Evolutionary conservation across 306 rosid genomes (phyloP), one percentile per base, ranked within the genome.

Genomic region (Vigna mungo): DNA sequence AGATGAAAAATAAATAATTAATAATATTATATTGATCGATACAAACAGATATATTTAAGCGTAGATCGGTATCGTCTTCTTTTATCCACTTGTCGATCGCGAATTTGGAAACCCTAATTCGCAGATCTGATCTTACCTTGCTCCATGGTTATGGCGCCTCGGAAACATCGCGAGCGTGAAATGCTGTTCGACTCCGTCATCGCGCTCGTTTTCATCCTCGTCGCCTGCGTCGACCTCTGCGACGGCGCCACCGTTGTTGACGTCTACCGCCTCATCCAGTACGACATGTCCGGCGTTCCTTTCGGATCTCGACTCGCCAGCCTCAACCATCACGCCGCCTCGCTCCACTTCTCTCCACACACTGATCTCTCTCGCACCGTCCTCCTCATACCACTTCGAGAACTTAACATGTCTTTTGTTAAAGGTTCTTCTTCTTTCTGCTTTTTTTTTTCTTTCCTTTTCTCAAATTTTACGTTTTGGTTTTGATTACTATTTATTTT

Each of bases 231-330:
- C 47, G 99, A 93, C 86, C 89, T 96, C 77, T 89, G 99, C 54
- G 97, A 93, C 87, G 98, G 90, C 75, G 99, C 98, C 81, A 87
- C 98, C 10, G 98, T 91, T 48, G 99, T 96, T 66, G 99, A 96
- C 30, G 98, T 96, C 41, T 96, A 92, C 82, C 93, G 98, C 1
- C 87, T 95, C 60, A 95, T 95, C 77, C 99, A 95, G 73, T 95
- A 95, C 78, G 99, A 95, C 71, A 89, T 95, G 80, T 87, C 97
- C 5, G 97, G 97, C 0, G 87, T 77, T 37, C 97, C 97, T 0
- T 89, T 96, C 15, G 99, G 99, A 93, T 96, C 99, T 82, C 98
- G 97, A 16, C 89, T 93, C 47, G 98, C 99, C 36, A 80, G 84
- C 10, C 93, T 96, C 75, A 96, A 96, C 72, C 99, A 96, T 81